phyloP scores from a whole-genome alignment of 805 yeast genomes.

The Sungouiozyma ichnusensis region DNA sequence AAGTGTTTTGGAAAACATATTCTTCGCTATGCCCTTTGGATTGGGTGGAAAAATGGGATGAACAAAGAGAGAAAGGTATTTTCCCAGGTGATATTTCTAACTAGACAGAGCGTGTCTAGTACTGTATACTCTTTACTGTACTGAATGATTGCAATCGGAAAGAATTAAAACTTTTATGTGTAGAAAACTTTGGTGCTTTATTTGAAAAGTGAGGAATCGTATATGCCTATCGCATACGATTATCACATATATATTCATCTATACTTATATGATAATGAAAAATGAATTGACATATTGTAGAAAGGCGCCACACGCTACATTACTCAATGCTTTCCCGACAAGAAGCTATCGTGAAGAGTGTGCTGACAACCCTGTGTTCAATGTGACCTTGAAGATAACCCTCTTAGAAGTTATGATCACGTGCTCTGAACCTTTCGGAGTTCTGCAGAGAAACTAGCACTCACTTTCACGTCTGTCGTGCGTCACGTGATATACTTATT shows the following conservation, averaged over 20 bases:
- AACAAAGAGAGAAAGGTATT: constrained; percentile 59
- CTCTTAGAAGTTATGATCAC: no score
- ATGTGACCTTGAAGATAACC: no score
- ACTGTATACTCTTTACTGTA: not conserved
- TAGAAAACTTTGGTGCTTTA: not conserved
- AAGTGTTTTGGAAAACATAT: constrained; percentile 86
- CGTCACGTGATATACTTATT: no score
- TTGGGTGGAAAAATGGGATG: constrained; percentile 85
- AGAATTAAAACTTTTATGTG: not conserved
- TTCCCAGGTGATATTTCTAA: constrained; percentile 38
- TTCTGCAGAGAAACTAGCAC: no score
- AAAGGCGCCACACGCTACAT: no score
- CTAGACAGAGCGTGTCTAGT: not conserved
- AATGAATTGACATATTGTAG: no score
- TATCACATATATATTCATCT: not conserved
- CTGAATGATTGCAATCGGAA: not conserved
- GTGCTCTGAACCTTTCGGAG: no score
- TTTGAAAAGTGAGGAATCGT: not conserved
- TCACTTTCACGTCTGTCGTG: no score
- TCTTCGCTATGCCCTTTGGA: constrained; percentile 75
- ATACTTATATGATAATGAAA: not conserved
- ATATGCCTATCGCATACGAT: no score
- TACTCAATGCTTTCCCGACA: no score
- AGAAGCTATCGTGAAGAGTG: no score
- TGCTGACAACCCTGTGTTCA: no score